Evolutionary conservation across 768 basidiomycete genomes (phyloP).

Genomic region (Leucosporidium yakuticum): DNA sequence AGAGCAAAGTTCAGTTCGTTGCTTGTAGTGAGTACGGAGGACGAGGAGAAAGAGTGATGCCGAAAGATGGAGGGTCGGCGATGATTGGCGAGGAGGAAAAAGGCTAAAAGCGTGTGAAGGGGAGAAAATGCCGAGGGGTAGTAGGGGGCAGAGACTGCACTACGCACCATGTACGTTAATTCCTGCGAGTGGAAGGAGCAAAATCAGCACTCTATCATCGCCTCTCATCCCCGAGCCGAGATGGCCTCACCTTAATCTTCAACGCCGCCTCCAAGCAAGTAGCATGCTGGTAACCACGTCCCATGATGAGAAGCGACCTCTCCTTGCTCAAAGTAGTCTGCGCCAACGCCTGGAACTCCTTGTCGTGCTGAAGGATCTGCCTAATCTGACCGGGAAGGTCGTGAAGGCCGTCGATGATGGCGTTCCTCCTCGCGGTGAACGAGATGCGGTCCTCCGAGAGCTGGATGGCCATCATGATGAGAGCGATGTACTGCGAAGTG

Average conservation of each 20-base stretch:
- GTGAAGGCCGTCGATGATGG: constrained; percentile 89
- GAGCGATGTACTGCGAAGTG: constrained; percentile 96
- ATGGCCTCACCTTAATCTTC: constrained; percentile 87
- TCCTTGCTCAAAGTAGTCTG: constrained; percentile 56
- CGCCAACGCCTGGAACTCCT: constrained; percentile 70
- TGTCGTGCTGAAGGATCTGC: constrained; percentile 73
- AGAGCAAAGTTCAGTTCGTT: no score
- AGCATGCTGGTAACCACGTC: constrained; percentile 95
- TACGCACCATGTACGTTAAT: neutral
- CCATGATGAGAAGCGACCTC: constrained; percentile 90
- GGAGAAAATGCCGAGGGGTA: no score
- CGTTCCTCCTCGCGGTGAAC: constrained; percentile 77
- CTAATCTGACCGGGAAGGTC: constrained; percentile 85
- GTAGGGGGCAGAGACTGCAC: no score
- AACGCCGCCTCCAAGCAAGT: constrained; percentile 96
- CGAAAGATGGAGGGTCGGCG: constrained; percentile 2
- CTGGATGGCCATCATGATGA: constrained; percentile 97
- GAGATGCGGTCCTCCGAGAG: constrained; percentile 95
- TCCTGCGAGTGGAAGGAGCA: neutral
- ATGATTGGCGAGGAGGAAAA: neutral
- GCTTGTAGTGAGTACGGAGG: no score
- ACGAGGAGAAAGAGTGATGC: neutral
- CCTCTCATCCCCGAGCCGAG: neutral
- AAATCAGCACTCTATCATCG: neutral
- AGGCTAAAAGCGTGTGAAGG: no score